A percentile compares a stretch with the other conserved stretches of the same genome.
Evolutionary conservation across 352 stramenopile genomes (phyloP).

Genomic region (Saprolegnia parasitica): DNA sequence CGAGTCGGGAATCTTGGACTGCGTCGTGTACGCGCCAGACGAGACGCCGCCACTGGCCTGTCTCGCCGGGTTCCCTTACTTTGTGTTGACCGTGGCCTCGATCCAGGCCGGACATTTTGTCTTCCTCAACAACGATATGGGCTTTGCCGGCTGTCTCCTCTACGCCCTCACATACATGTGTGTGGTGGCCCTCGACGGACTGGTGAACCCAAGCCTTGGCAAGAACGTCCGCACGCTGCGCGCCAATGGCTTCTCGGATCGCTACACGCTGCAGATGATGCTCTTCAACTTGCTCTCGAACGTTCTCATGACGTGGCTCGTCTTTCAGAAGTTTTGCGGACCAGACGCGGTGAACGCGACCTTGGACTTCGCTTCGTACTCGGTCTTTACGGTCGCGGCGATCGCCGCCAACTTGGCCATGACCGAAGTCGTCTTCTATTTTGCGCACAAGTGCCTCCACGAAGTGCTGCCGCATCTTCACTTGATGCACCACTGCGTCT

Average conservation of each 20-base stretch:
- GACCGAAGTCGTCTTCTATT: slow-evolving; percentile 10
- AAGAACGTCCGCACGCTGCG: slow-evolving; percentile 5
- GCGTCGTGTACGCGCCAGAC: neutral
- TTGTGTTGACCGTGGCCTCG: neutral
- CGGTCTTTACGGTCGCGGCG: neutral
- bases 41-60: neutral
- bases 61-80: neutral
- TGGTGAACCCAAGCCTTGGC: neutral
- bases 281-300: neutral
- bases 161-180: neutral
- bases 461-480: neutral
- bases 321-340: neutral
- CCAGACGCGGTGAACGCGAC: neutral
- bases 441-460: slow-evolving; percentile 6
- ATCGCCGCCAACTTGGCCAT: slow-evolving; percentile 5
- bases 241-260: neutral
- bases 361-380: neutral
- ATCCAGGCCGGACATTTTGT: slow-evolving; percentile 6
- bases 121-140: neutral
- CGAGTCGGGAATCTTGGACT: no score
- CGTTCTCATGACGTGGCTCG: slow-evolving; percentile 4
- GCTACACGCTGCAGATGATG: slow-evolving; percentile 2
- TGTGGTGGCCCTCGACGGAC: neutral
- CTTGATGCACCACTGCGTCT: slow-evolving; percentile 4
- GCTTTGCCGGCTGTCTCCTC: neutral